Base-by-base conservation (phyloP, 139 green algal species). In the Deuterostichococcus epilithicus region DNA sequence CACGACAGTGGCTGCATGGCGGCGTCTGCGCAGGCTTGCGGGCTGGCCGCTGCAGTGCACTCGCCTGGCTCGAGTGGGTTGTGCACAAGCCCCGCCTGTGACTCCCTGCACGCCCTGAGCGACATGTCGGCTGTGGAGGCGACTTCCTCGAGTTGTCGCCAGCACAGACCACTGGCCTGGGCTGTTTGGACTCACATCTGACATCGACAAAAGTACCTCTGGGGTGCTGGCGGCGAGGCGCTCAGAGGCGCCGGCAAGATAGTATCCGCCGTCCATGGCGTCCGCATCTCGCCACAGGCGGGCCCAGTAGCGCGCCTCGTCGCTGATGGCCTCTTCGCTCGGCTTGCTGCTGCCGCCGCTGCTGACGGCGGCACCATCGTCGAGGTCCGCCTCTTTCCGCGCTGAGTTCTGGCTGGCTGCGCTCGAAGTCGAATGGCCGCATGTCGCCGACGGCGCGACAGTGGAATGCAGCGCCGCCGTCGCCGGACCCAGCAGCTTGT, bases 391-490 rank as follows among this genome's bases (percentile, higher is more conserved):
- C n/a, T n/a, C n/a, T n/a, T n/a, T n/a, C n/a, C n/a, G n/a, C n/a
- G n/a, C n/a, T n/a, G n/a, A 52, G 8, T 52, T 8, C 42, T 13
- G 13, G 42, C 13, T 13, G 52, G 18, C 13, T 63, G 52, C 8
- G 52, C 52, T 28, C 18, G 3, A 30, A 3, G 10, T 63, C 18
- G 52, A 5, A 20, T 20, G 52, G 52, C 52, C 18, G 52, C 42
- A 13, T 52, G 42, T 13, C 8, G 8, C 67, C 18, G 71, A 15
- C 6, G 76, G 44, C 3, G 66, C 28, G 10, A 25, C 47, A 28
- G 68, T 58, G 5, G 65, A 28, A n/a, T 80, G 76, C 52, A 80
- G 36, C 15, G 69, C 72, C 10, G 75, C 52, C 58, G 70, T 47
- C 1, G 58, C 69, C 18, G 35, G 30, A 3, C 76, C 76, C 34